Conservation (phyloP, 306 rosid species). For the Ceratonia siliqua region DNA sequence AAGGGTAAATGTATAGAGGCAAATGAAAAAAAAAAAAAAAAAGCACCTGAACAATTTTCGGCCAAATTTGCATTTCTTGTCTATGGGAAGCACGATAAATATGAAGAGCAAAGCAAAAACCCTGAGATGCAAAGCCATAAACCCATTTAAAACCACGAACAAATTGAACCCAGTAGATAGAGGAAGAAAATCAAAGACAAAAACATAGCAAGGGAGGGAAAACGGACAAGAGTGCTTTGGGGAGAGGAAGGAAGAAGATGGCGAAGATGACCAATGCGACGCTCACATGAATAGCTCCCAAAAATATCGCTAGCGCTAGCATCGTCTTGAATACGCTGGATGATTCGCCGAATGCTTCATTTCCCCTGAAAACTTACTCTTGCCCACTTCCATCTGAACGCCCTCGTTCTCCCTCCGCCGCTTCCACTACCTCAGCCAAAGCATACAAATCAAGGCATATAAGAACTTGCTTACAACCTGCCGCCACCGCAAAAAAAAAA, state of each 20-base stretch:
- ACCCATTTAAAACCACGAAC: background rate
- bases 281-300: constrained; percentile 75
- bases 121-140: constrained; percentile 41
- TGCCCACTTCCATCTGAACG: background rate
- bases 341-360: constrained; percentile 36
- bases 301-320: constrained; percentile 62
- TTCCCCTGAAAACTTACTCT: constrained; percentile 42
- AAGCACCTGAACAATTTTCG: constrained; percentile 56
- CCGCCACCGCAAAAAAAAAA: too few relatives aligned
- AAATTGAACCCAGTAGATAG: background rate
- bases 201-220: background rate
- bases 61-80: constrained; percentile 60
- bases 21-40: background rate
- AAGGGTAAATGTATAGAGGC: background rate
- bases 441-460: too few relatives aligned
- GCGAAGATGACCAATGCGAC: constrained; percentile 49
- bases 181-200: background rate
- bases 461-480: too few relatives aligned
- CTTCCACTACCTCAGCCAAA: constrained; percentile 17
- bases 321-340: constrained; percentile 33
- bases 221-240: constrained; percentile 66
- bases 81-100: constrained; percentile 59
- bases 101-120: constrained; percentile 58
- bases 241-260: constrained; percentile 56
- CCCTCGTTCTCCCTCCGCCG: background rate